A percentile compares a stretch with the other conserved stretches of the same genome.
phyloP scores from a whole-genome alignment of 495 filamentous ascomycete species.

The Stereocaulon alpinum region DNA sequence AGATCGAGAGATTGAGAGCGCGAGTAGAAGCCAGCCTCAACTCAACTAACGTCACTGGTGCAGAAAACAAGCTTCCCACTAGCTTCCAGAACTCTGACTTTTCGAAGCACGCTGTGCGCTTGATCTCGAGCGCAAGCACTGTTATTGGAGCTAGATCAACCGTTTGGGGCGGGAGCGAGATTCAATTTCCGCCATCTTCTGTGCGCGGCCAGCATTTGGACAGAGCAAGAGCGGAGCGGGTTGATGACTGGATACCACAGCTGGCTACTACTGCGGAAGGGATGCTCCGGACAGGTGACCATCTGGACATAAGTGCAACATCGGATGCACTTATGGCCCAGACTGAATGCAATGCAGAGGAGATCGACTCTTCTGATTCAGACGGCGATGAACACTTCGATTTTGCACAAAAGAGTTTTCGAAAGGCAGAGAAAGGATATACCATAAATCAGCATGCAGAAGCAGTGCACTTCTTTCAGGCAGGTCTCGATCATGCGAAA shows the following conservation, averaged over 20 bases:
- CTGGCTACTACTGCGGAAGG: background rate
- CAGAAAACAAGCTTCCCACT: background rate
- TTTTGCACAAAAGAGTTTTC: background rate
- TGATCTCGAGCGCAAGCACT: background rate
- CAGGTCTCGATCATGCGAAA: background rate
- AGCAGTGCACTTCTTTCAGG: background rate
- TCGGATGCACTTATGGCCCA: background rate
- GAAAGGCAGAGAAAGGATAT: background rate
- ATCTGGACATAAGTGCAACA: background rate
- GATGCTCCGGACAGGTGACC: background rate
- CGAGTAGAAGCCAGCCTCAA: too few species aligned
- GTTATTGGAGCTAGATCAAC: background rate
- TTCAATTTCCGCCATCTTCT: background rate
- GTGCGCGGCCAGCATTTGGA: background rate
- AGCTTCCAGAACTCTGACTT: background rate
- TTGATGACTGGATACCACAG: slow-evolving; percentile 5
- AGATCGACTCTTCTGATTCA: background rate
- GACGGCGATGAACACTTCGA: background rate
- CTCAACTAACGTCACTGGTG: background rate
- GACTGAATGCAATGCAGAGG: background rate
- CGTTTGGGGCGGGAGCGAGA: background rate
- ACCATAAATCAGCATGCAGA: background rate
- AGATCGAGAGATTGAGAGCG: too few species aligned
- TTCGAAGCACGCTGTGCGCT: background rate
- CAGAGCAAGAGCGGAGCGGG: background rate